Conservation (phyloP, 2,329 filamentous ascomycete genomes). For the Fonsecaea erecta region DNA sequence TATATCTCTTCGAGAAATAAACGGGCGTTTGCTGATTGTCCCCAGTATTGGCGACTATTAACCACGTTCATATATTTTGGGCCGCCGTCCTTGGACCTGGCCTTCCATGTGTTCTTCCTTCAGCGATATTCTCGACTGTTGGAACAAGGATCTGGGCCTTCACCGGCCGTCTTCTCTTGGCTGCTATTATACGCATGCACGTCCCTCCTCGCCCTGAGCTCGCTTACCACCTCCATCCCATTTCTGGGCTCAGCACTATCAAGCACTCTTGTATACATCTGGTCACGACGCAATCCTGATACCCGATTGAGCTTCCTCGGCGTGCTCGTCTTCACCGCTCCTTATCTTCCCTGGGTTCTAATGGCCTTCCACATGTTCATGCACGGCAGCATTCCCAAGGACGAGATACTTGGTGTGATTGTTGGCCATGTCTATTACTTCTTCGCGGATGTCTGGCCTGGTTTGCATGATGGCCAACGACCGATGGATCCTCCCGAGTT, state of each 20-base stretch:
- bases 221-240: slow-evolving; percentile 77
- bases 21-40: slow-evolving; percentile 10
- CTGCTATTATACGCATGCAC: slow-evolving; percentile 82
- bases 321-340: slow-evolving; percentile 86
- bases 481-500: slow-evolving; percentile 87
- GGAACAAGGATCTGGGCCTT: slow-evolving; percentile 90
- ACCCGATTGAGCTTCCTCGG: slow-evolving; percentile 88
- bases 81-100: slow-evolving; percentile 86
- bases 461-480: slow-evolving; percentile 79
- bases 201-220: slow-evolving; percentile 79
- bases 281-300: slow-evolving; percentile 92
- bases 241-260: slow-evolving; percentile 94
- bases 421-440: slow-evolving; percentile 99
- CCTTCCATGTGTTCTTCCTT: slow-evolving; percentile 98
- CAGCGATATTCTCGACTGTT: slow-evolving; percentile 94
- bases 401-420: slow-evolving; percentile 92
- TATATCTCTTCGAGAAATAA: neutral
- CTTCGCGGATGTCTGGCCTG: slow-evolving; percentile 94
- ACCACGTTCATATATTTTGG: slow-evolving; percentile 98
- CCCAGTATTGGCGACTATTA: slow-evolving; percentile 93
- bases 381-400: slow-evolving; percentile 86
- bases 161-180: slow-evolving; percentile 94
- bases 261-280: slow-evolving; percentile 95
- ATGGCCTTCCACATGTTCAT: slow-evolving; percentile 92
- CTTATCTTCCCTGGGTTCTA: slow-evolving; percentile 93